Conservation (phyloP, 176 grass and related monocot genomes). For the Ensete ventricosum region DNA sequence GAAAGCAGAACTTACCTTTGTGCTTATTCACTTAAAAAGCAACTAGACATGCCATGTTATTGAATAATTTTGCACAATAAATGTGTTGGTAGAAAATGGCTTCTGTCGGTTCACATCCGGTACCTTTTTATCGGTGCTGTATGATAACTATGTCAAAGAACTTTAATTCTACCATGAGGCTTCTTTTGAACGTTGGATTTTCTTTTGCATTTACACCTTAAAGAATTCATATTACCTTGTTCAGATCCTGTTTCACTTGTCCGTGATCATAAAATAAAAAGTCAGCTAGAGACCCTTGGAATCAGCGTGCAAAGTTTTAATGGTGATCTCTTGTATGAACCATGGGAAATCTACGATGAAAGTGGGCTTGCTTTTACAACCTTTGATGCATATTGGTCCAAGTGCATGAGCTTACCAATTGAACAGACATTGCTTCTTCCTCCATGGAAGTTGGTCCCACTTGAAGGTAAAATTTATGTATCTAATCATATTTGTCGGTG, state of each 20-base stretch:
- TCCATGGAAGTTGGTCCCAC: slow-evolving; percentile 47
- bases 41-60: too few relatives aligned
- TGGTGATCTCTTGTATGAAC: slow-evolving; percentile 76
- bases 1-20: slow-evolving; percentile 13
- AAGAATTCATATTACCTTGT: neutral
- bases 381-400: slow-evolving; percentile 67
- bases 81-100: too few relatives aligned
- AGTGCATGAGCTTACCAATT: slow-evolving; percentile 46
- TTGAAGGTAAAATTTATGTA: slow-evolving; percentile 38
- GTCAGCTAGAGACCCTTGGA: slow-evolving; percentile 44
- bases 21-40: slow-evolving; percentile 16
- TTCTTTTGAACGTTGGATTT: too few relatives aligned
- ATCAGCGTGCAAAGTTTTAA: slow-evolving; percentile 62
- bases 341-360: slow-evolving; percentile 72
- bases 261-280: slow-evolving; percentile 80
- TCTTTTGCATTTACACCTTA: too few relatives aligned
- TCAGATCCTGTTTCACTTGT: slow-evolving; percentile 80
- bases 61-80: too few relatives aligned
- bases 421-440: slow-evolving; percentile 40
- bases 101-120: too few relatives aligned
- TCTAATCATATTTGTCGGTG: neutral
- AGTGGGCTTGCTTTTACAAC: slow-evolving; percentile 61
- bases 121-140: too few relatives aligned
- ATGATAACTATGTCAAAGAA: too few relatives aligned
- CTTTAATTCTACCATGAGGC: too few relatives aligned